Base-by-base conservation (phyloP, 163 green algal species). In the Chlamydomonas reinhardtii region DNA sequence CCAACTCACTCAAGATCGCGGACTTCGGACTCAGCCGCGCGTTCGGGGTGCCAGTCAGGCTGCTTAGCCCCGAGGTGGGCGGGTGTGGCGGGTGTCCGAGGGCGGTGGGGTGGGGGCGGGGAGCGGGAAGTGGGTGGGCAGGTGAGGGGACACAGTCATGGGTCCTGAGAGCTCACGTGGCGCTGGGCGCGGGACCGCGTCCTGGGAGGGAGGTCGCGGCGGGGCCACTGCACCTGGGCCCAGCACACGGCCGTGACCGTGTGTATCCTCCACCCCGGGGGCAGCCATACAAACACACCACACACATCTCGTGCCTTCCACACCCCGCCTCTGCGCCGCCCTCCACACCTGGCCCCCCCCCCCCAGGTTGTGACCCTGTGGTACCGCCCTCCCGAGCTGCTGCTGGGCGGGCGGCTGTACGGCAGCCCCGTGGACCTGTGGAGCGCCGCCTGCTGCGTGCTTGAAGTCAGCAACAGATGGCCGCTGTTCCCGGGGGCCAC, bases 361-460 rank as follows among this genome's bases (percentile, higher is more conserved):
- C 39, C 22, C 15, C 92, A 98, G 95, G 97, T 99, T 16, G 96
- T 99, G 59, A 99, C 97, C 11, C 89, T 99, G 74, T 99, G 97
- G 97, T 99, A 99, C 93, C 91, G 97, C 2, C 94, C 97, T 0
- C 97, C 97, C 4, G 97, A 99, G 92, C 98, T 99, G 85, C 90
- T 99, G 76, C 88, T 99, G 68, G 96, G 96, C 22, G 91, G 91
- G 34, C 96, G 96, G 88, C 91, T 96, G 81, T 99, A 99, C 93
- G 96, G 94, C 31, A 98, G 94, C 3, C 94, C 97, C 0, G 97
- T 99, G 52, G 97, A 99, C 84, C 93, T 99, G 4, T 99, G 97
- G 97, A 87, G 84, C n/a, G 96, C 99, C 24, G 97, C 97, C 37
- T 99, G 97, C 94, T 99, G 99, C 59, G 98, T 99, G 89, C 95